Percentiles rank a stretch among this genome's conserved stretches.
phyloP scores from a whole-genome alignment of 257 asterid species.

The Nicotiana paniculata region DNA sequence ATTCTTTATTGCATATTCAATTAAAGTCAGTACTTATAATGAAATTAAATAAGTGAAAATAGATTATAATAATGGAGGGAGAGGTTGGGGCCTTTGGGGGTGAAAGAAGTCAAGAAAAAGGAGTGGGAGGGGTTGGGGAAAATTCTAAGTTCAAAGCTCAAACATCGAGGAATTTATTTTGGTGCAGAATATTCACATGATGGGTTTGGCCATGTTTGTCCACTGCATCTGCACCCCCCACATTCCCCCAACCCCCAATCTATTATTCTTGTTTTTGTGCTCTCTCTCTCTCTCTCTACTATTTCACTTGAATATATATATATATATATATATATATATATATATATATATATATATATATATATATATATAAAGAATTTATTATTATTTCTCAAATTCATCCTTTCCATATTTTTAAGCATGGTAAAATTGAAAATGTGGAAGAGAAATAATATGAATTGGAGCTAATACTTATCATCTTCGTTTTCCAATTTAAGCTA shows the following conservation, averaged over 20 bases:
- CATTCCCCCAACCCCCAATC: not conserved
- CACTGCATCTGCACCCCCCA: constrained; percentile 9
- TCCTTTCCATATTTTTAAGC: too few species aligned
- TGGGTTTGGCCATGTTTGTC: constrained; percentile 4
- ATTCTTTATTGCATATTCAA: not conserved
- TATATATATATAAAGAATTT: too few species aligned
- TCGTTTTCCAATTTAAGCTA: too few species aligned
- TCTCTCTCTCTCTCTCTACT: not conserved
- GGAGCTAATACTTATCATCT: too few species aligned
- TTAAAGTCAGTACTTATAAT: not conserved
- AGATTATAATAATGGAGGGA: not conserved
- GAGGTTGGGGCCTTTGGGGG: not conserved
- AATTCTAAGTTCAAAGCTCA: constrained; percentile 38
- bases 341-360: too few species aligned
- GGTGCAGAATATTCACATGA: constrained; percentile 49
- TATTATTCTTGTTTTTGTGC: not conserved
- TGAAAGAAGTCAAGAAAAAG: not conserved
- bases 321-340: too few species aligned
- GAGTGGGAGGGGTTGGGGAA: not conserved
- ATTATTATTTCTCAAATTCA: too few species aligned
- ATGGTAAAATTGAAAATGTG: too few species aligned
- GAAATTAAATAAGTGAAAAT: not conserved
- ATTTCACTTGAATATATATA: too few species aligned
- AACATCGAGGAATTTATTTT: constrained; percentile 28
- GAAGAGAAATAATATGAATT: too few species aligned